Evolutionary conservation across 116 monocot species (phyloP), one percentile per base, ranked within the genome.

Genomic region (Posidonia oceanica): DNA sequence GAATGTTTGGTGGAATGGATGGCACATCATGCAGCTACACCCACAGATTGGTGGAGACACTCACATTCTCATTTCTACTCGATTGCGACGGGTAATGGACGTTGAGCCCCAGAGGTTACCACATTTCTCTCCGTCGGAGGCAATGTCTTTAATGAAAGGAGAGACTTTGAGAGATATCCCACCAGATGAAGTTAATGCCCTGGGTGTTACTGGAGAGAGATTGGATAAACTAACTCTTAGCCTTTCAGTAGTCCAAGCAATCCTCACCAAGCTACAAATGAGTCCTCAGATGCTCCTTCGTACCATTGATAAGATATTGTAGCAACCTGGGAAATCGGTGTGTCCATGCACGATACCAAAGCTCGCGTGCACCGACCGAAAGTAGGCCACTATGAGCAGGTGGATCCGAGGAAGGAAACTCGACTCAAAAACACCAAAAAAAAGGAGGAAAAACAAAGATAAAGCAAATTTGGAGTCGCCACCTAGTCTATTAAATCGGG

Each of bases 1-100:
- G 62, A 83, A 69, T 5, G 94, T 90, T 64, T 90, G 87, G 87
- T 94, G 87, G 85, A 73, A 85, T 70, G 80, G 82, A 17, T 71
- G 72, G 67, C 41, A 64, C 15, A 39, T 94, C 14, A 69, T 71
- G 72, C 87, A 85, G n/a, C 69, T 94, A 40, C 74, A 90, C 14
- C 89, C 90, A 66, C 51, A 8, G 54, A 73, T 78, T 8, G 78
- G 78, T 18, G 70, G 79, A 18, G 75, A 67, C 3, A 87, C 81
- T 20, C 94, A 94, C 70, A 66, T 89, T 14, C 69, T 94, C 16
- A 82, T 94, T 64, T 83, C 94, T 21, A 83, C 94, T 8, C 77
- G 83, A 36, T 53, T 89, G 61, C 71, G 79, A 59, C n/a, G 18
- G 16, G 21, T 87, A 14, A 52, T 78, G 75, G 67, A 77, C 20